Percentiles rank a stretch among this genome's conserved stretches.
Conservation (phyloP, 2,329 filamentous ascomycete species). For the Fusarium buxicola region DNA sequence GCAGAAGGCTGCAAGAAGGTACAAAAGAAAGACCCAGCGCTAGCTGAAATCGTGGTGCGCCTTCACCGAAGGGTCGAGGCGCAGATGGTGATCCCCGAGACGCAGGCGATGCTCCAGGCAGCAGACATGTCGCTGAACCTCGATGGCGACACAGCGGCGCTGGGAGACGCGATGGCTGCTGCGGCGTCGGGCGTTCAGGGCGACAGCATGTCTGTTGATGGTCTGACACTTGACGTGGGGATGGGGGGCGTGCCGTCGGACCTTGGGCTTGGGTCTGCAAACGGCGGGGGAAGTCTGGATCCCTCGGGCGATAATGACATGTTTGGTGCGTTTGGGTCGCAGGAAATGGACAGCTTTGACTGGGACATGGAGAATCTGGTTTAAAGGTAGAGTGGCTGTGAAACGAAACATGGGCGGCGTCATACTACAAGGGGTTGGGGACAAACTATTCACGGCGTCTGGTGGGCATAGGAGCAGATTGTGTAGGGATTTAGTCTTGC, state of each 20-base stretch:
- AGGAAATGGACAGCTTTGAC: slow-evolving; percentile 52
- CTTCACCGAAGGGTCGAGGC: slow-evolving; percentile 73
- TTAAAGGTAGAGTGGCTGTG: background rate
- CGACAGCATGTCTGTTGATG: slow-evolving; percentile 56
- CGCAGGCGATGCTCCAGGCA: slow-evolving; percentile 56
- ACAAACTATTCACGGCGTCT: background rate
- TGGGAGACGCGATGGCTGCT: slow-evolving; percentile 58
- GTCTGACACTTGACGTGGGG: slow-evolving; percentile 60
- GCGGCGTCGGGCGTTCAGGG: slow-evolving; percentile 56
- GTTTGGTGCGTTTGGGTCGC: slow-evolving; percentile 53
- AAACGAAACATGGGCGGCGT: background rate
- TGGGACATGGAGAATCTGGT: slow-evolving; percentile 27
- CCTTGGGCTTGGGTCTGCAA: slow-evolving; percentile 53
- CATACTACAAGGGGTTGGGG: background rate
- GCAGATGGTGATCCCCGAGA: slow-evolving; percentile 64
- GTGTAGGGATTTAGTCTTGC: no score
- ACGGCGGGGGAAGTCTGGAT: slow-evolving; percentile 49
- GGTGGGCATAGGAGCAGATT: slow-evolving; percentile 7
- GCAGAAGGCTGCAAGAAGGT: slow-evolving; percentile 68
- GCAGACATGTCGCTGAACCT: slow-evolving; percentile 56
- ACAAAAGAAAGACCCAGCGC: slow-evolving; percentile 65
- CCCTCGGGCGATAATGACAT: slow-evolving; percentile 53
- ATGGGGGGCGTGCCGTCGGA: slow-evolving; percentile 54
- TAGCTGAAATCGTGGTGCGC: slow-evolving; percentile 72
- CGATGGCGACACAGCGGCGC: slow-evolving; percentile 51